Percentiles rank a stretch among this genome's conserved stretches.
Conservation (phyloP, 2,329 filamentous ascomycete species). For the Aspergillus udagawae region DNA sequence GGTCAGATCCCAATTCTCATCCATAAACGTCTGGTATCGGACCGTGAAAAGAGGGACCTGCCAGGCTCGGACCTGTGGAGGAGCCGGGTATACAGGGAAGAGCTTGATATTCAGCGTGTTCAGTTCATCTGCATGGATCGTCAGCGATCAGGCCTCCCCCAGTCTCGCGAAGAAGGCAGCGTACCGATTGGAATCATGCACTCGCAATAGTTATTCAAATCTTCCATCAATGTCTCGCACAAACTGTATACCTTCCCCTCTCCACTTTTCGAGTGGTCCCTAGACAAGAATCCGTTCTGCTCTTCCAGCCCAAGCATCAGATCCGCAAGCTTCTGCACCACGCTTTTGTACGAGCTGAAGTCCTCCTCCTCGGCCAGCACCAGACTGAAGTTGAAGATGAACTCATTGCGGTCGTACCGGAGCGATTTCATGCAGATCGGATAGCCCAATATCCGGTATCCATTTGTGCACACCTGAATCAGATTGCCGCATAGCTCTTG, state of each 20-base stretch:
- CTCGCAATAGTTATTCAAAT: constrained; percentile 94
- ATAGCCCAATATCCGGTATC: constrained; percentile 78
- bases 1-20: constrained; percentile 53
- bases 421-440: constrained; percentile 81
- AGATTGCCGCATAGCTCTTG: constrained; percentile 94
- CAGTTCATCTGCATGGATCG: constrained; percentile 63
- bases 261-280: constrained; percentile 41
- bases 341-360: constrained; percentile 74
- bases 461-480: constrained; percentile 65
- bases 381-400: constrained; percentile 97
- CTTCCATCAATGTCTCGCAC: constrained; percentile 84
- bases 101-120: constrained; percentile 97
- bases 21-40: constrained; percentile 49
- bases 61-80: constrained; percentile 75
- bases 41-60: constrained; percentile 80
- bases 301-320: constrained; percentile 88
- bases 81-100: constrained; percentile 75
- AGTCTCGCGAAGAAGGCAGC: constrained; percentile 2
- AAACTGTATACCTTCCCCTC: constrained; percentile 59
- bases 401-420: constrained; percentile 86
- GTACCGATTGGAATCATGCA: constrained; percentile 96
- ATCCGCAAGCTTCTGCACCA: constrained; percentile 79
- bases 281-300: constrained; percentile 72
- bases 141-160: constrained; percentile 6
- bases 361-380: constrained; percentile 69